Percentiles rank a stretch among this genome's conserved stretches.
phyloP scores from a whole-genome alignment of 2,329 filamentous ascomycete genomes.

The Keithomyces neogunnii region DNA sequence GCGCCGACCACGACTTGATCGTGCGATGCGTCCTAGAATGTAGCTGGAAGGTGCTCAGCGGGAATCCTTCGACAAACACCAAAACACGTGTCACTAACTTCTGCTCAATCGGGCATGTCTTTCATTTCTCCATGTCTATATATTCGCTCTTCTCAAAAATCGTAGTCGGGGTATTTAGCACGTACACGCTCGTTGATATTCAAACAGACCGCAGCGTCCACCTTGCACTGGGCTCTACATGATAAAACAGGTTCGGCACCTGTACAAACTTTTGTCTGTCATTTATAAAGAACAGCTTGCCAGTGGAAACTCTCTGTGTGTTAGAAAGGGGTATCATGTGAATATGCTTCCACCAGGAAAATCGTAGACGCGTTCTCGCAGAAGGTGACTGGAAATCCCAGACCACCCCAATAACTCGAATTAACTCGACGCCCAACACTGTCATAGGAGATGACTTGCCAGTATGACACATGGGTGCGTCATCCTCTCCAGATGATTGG shows the following conservation, averaged over 20 bases:
- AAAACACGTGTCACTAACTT: too few species aligned
- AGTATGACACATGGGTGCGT: neutral
- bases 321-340: conserved; percentile 4
- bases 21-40: too few species aligned
- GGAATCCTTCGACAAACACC: too few species aligned
- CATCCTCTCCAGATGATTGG: neutral
- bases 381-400: neutral
- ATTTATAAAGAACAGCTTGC: neutral
- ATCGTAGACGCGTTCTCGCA: neutral
- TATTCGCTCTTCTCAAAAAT: too few species aligned
- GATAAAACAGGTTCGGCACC: neutral
- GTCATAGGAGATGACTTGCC: neutral
- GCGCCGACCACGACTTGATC: too few species aligned
- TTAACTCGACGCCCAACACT: neutral
- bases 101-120: too few species aligned
- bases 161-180: too few species aligned
- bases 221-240: neutral
- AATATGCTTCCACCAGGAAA: neutral
- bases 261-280: neutral
- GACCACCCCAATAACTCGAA: neutral
- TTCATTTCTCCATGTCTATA: too few species aligned
- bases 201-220: too few species aligned
- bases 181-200: too few species aligned
- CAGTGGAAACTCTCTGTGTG: neutral
- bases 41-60: too few species aligned